Evolutionary conservation across 2,329 filamentous ascomycete species (phyloP).

Genomic region (Sclerotinia borealis): DNA sequence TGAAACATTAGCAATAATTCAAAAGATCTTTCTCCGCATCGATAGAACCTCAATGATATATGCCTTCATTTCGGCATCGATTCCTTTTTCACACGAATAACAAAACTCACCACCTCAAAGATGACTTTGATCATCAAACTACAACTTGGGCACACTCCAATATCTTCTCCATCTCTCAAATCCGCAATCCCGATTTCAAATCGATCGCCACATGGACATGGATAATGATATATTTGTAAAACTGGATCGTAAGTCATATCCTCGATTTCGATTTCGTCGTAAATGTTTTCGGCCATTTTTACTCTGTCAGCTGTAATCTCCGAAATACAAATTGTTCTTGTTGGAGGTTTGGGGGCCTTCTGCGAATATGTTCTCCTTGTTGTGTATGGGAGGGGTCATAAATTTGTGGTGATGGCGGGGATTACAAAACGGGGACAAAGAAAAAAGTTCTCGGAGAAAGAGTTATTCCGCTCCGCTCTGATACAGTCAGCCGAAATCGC

Average conservation of each 20-base stretch:
- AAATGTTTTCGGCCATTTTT: constrained; percentile 54
- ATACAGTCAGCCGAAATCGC: not conserved
- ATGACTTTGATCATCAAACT: constrained; percentile 96
- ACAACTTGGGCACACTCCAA: constrained; percentile 96
- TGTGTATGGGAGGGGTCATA: not conserved
- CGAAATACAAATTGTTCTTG: not conserved
- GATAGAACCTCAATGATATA: not conserved
- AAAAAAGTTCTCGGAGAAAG: not conserved
- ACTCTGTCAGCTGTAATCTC: not conserved
- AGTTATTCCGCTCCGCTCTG: not conserved
- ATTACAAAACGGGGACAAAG: not conserved
- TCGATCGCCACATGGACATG: constrained; percentile 92
- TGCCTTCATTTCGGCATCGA: not conserved
- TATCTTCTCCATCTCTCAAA: constrained; percentile 81
- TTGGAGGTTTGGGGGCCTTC: not conserved
- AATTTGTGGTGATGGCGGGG: not conserved
- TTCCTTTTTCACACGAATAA: not conserved
- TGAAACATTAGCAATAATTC: constrained; percentile 9
- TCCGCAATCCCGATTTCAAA: constrained; percentile 88
- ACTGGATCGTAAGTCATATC: constrained; percentile 88
- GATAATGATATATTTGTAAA: constrained; percentile 88
- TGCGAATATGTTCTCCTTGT: not conserved
- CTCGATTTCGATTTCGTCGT: constrained; percentile 98
- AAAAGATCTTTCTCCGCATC: not conserved
- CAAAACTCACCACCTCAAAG: constrained; percentile 66